A percentile compares a stretch with the other conserved stretches of the same genome.
Conservation (phyloP, 2,329 filamentous ascomycete genomes). For the Acarospora socialis region DNA sequence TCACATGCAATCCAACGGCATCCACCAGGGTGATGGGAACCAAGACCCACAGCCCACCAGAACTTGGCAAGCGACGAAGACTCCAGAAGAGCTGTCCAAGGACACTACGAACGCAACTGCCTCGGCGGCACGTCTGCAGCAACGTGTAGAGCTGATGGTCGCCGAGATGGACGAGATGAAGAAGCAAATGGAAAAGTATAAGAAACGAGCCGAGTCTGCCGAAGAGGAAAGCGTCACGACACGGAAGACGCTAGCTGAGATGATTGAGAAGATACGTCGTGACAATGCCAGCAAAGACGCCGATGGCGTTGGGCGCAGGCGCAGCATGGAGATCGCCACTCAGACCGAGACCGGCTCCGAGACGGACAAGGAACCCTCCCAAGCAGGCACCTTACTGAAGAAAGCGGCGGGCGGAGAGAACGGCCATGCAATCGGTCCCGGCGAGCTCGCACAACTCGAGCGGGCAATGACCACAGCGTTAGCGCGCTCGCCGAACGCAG, state of each 20-base stretch:
- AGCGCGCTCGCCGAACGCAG: conserved; percentile 23
- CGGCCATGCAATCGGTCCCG: conserved; percentile 37
- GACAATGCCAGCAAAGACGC: conserved; percentile 29
- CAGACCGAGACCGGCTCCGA: too few species aligned
- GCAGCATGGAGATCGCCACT: too few species aligned
- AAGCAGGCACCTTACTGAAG: too few species aligned
- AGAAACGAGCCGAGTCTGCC: conserved; percentile 61
- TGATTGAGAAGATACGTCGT: conserved; percentile 74
- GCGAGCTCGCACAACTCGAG: conserved; percentile 21
- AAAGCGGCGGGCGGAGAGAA: too few species aligned
- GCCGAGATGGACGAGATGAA: conserved; percentile 69
- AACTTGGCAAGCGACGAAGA: conserved; percentile 9
- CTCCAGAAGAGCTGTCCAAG: conserved; percentile 14
- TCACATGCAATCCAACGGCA: too few species aligned
- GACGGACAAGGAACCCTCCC: too few species aligned
- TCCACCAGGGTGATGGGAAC: conserved; percentile 6
- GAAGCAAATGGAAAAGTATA: conserved; percentile 64
- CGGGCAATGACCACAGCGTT: conserved; percentile 27
- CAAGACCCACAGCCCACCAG: conserved; percentile 12
- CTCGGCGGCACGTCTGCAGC: conserved; percentile 42
- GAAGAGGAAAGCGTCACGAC: conserved; percentile 62
- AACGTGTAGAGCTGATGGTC: conserved; percentile 61
- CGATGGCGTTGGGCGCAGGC: too few species aligned
- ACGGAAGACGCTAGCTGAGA: conserved; percentile 65
- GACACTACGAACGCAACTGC: conserved; percentile 24